phyloP scores from a whole-genome alignment of 257 asterid species.

The Nicotiana noctiflora region DNA sequence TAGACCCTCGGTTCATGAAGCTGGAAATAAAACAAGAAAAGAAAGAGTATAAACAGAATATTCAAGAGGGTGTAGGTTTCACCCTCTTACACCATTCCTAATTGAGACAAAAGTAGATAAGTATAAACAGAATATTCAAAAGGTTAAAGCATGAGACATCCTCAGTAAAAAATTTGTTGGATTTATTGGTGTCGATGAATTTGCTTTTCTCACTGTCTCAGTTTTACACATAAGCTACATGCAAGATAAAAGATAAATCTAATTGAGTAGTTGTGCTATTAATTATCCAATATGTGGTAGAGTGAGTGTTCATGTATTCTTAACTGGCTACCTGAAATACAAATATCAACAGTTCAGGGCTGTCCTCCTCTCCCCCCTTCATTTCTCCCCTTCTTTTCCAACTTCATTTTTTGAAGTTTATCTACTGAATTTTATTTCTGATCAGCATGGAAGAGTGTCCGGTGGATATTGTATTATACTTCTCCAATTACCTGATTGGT shows the following conservation, averaged over 20 bases:
- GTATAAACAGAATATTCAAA: constrained; percentile 1
- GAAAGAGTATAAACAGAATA: no score
- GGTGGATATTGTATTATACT: neutral
- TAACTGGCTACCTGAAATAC: neutral
- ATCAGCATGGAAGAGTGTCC: neutral
- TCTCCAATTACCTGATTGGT: neutral
- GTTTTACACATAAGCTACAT: neutral
- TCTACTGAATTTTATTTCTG: neutral
- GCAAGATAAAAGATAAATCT: constrained; percentile 1
- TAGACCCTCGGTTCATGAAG: no score
- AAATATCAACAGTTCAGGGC: neutral
- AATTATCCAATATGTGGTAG: neutral
- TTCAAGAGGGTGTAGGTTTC: no score
- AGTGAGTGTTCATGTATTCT: neutral
- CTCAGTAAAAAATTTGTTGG: neutral
- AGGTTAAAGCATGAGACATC: neutral
- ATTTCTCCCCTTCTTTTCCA: neutral
- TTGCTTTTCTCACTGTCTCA: neutral
- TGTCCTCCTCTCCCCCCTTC: neutral
- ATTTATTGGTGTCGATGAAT: neutral
- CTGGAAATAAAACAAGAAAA: no score
- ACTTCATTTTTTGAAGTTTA: constrained; percentile 1
- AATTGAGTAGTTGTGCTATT: neutral
- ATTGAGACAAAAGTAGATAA: neutral
- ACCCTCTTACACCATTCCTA: constrained; percentile 1